phyloP scores from a whole-genome alignment of 2,329 filamentous ascomycete species.

The Sclerotinia subarctica region DNA sequence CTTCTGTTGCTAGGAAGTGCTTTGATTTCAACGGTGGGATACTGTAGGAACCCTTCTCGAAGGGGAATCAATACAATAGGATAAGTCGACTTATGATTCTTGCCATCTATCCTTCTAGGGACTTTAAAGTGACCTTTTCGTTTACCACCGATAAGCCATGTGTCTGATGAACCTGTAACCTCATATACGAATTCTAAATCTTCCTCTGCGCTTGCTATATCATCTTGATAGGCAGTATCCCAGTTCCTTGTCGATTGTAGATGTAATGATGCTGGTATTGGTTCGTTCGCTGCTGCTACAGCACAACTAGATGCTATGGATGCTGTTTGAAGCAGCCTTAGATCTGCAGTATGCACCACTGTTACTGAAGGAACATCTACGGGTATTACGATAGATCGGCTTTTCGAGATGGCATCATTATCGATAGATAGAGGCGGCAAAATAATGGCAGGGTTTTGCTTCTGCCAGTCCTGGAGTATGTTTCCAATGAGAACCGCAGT shows the following conservation, averaged over 20 bases:
- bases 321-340: slow-evolving; percentile 49
- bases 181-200: slow-evolving; percentile 80
- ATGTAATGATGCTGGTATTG: slow-evolving; percentile 59
- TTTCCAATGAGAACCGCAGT: slow-evolving; percentile 29
- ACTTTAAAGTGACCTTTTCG: slow-evolving; percentile 75
- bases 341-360: slow-evolving; percentile 75
- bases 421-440: slow-evolving; percentile 29
- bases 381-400: slow-evolving; percentile 73
- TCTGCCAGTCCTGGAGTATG: slow-evolving; percentile 33
- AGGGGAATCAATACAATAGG: slow-evolving; percentile 77
- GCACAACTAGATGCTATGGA: slow-evolving; percentile 39
- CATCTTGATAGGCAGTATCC: slow-evolving; percentile 47
- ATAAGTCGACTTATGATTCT: slow-evolving; percentile 48
- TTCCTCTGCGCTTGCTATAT: slow-evolving; percentile 19
- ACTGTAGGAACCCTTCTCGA: slow-evolving; percentile 70
- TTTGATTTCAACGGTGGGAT: slow-evolving; percentile 76
- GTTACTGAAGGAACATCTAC: slow-evolving; percentile 84
- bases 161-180: slow-evolving; percentile 67
- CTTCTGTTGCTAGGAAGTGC: slow-evolving; percentile 46
- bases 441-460: slow-evolving; percentile 29
- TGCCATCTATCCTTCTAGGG: slow-evolving; percentile 46
- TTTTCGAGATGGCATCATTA: slow-evolving; percentile 40
- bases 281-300: slow-evolving; percentile 59
- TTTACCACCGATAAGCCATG: slow-evolving; percentile 82
- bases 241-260: slow-evolving; percentile 62